Percentiles rank a stretch among this genome's conserved stretches.
phyloP scores from a whole-genome alignment of 257 asterid genomes.

The Solanum dulcamara region DNA sequence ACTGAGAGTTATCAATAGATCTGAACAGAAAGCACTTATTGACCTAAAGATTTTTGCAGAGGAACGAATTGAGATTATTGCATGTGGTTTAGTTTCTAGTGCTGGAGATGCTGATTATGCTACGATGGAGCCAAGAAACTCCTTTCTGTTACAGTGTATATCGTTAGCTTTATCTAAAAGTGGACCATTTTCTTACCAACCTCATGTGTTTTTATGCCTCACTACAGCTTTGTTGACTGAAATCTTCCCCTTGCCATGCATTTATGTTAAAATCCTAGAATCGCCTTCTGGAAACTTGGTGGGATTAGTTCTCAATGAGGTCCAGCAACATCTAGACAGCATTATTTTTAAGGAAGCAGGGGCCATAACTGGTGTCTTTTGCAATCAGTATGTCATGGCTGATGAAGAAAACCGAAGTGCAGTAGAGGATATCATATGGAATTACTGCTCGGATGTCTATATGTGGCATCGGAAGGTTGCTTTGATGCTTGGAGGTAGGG shows the following conservation, averaged over 20 bases:
- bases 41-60: conserved; percentile 38
- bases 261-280: conserved; percentile 34
- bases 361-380: conserved; percentile 60
- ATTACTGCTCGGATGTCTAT: conserved; percentile 62
- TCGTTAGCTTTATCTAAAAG: conserved; percentile 70
- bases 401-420: conserved; percentile 34
- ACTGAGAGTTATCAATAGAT: conserved; percentile 55
- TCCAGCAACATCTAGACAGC: conserved; percentile 42
- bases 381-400: conserved; percentile 71
- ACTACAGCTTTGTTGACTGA: conserved; percentile 53
- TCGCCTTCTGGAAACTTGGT: conserved; percentile 21
- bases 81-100: conserved; percentile 29
- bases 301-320: conserved; percentile 23
- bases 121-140: conserved; percentile 13
- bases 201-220: conserved; percentile 43
- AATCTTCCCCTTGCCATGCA: conserved; percentile 60
- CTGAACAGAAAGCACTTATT: conserved; percentile 43
- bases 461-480: conserved; percentile 51
- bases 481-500: conserved; percentile 37
- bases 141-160: conserved; percentile 47
- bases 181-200: conserved; percentile 48
- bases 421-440: conserved; percentile 71
- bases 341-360: conserved; percentile 81
- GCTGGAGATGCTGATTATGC: conserved; percentile 11
- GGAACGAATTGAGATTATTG: conserved; percentile 38